Evolutionary conservation across 441 rosid genomes (phyloP), one percentile per base, ranked within the genome.

Genomic region (Populus hybrid): DNA sequence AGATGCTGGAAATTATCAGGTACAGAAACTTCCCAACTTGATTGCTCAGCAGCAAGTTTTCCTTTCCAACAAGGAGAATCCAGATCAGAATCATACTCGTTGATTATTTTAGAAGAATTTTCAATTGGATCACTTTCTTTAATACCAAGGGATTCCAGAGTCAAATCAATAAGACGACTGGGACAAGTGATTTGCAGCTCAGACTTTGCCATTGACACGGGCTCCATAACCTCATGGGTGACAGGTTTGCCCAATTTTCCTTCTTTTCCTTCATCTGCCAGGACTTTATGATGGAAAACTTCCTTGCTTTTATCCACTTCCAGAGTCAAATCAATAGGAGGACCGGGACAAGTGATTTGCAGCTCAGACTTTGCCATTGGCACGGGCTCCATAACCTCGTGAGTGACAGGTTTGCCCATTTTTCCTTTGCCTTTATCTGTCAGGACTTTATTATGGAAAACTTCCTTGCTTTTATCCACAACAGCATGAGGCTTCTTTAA

Each of bases 11-110:
- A 65, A 40, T 66, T 20, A 35, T 26, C 34, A 28, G 64, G 40
- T 24, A 12, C 26, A 40, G 77, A 20, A 70, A 74, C 83, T 57
- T 35, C 63, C 63, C 73, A 80, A 32, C 81, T 64, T 73, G 82
- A 79, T 64, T 71, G 80, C 76, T 59, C 67, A 66, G 71, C n/a
- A 69, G 72, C 80, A 26, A 20, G 73, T 54, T 75, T 83, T 79
- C 91, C 89, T 84, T 69, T 85, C 89, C 90, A 89, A 80, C 88
- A 87, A 65, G 92, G 89, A 81, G 90, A 87, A 80, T 89, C 92
- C 74, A 87, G 75, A 78, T 87, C 90, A 76, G 78, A 69, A 32
- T 86, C 88, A 67, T 82, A 79, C 71, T 50, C 59, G 2, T 82
- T 83, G 21, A 70, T 40, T 7, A 30, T 50, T 50, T 63, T 32